Evolutionary conservation across 768 basidiomycete species (phyloP), one percentile per base, ranked within the genome.

Genomic region (Mrakia frigida): DNA sequence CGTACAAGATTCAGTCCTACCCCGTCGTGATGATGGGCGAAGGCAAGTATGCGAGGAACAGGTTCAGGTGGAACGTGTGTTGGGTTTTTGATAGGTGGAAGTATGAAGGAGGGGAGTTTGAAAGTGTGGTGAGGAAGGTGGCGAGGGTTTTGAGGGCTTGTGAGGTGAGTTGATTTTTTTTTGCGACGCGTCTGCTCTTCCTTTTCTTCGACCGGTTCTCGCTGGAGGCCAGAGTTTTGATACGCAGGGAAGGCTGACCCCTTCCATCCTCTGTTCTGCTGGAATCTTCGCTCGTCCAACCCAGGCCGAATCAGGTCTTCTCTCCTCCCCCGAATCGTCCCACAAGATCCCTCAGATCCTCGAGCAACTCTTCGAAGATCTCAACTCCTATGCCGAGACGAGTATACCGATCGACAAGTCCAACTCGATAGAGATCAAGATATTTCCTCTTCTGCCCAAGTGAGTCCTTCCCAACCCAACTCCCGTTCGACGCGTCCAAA

Each of bases 341-440:
- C 85, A 87, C 52, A 81, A 82, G 31, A 87, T 89, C 4, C 87
- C 94, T 43, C 88, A 91, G 81, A 92, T 98, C 71, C 88, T 98
- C 31, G 96, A 99, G 83, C 95, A 98, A 81, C 86, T 99, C 1
- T 98, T 94, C 80, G 95, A 98, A 81, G 97, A 99, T 80, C 85
- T 99, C 80, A 98, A 98, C 83, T 95, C 94, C 11, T 98, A 96
- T 84, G 94, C 93, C 0, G 96, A 98, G 84, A 94, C 96, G 1
- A 93, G 92, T 2, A 95, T 99, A 73, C 87, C 88, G 2, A 80
- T 98, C 79, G 92, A 97, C 83, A 88, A 88, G 61, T 94, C 94
- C 86, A 97, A 95, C 81, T 93, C 94, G 2, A 91, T 98, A 74
- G 95, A 98, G 81, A 84, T 99, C 79, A 95, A 96, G 79, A 92